These are phyloP conservation scores for Vitis vinifera DNA, from an alignment of 164 flowering plant species.

Conservation along the genomic window DNA sequence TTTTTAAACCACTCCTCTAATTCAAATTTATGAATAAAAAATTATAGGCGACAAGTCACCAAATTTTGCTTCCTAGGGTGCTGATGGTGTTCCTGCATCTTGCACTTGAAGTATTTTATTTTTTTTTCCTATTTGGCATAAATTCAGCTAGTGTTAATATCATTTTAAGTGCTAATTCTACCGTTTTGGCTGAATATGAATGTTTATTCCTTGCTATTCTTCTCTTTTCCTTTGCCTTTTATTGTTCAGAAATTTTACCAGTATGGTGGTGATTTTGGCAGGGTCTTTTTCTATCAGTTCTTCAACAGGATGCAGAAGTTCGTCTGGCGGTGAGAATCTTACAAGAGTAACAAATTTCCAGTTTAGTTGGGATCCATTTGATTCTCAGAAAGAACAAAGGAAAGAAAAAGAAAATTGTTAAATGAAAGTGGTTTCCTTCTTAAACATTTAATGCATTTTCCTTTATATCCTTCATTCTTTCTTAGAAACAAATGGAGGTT, in stretches of 20 bases:
- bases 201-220: no score
- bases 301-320: slow-evolving; percentile 74
- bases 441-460: no score
- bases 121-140: not conserved
- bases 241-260: not conserved
- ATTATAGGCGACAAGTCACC: not conserved
- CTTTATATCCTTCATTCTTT: no score
- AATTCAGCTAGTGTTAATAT: not conserved
- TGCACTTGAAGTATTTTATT: not conserved
- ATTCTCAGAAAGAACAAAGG: no score
- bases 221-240: not conserved
- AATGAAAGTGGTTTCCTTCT: no score
- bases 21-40: no score
- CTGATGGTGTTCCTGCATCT: not conserved
- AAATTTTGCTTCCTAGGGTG: not conserved
- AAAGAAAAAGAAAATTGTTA: no score
- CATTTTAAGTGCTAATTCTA: not conserved
- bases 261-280: slow-evolving; percentile 32
- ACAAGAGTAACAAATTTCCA: not conserved
- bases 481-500: no score
- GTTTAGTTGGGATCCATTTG: not conserved
- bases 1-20: no score
- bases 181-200: not conserved
- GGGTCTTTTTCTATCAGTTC: slow-evolving; percentile 75
- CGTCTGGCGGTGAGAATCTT: slow-evolving; percentile 73